Percentiles rank a stretch among this genome's conserved stretches.
phyloP scores from a whole-genome alignment of 1,284 basidiomycete genomes.

The Ceratobasidium sp. region DNA sequence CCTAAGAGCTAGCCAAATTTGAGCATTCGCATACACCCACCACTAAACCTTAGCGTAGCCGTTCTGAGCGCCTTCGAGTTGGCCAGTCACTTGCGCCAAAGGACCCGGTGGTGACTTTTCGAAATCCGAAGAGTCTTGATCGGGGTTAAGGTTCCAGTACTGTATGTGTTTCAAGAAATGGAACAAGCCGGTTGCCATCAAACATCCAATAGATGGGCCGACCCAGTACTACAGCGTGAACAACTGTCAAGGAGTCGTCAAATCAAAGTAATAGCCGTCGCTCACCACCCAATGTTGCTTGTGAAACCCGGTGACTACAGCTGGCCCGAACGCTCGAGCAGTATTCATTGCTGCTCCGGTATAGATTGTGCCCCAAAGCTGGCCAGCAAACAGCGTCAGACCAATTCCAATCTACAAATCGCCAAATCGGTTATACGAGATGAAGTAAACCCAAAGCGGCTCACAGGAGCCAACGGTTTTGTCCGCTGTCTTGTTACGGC shows the following conservation, averaged over 20 bases:
- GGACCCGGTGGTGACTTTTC: slow-evolving; percentile 61
- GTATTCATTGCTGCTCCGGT: slow-evolving; percentile 77
- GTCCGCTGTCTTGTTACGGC: slow-evolving; percentile 47
- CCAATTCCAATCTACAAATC: slow-evolving; percentile 74
- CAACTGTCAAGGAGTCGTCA: background rate
- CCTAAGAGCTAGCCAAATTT: no score
- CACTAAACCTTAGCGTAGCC: no score
- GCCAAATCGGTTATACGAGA: background rate
- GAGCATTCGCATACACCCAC: no score
- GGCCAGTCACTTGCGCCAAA: slow-evolving; percentile 42
- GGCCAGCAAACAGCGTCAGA: slow-evolving; percentile 75
- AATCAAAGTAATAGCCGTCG: background rate
- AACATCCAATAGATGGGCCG: slow-evolving; percentile 57
- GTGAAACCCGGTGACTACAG: slow-evolving; percentile 73
- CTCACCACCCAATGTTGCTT: slow-evolving; percentile 61
- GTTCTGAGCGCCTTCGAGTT: no score
- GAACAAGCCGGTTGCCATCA: slow-evolving; percentile 58
- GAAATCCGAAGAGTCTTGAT: slow-evolving; percentile 64
- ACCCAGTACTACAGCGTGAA: slow-evolving; percentile 51
- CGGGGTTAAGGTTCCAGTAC: slow-evolving; percentile 70
- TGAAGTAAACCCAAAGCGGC: slow-evolving; percentile 67
- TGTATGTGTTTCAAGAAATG: slow-evolving; percentile 59
- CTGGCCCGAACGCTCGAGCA: slow-evolving; percentile 81
- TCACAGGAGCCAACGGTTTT: slow-evolving; percentile 44
- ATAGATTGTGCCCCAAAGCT: slow-evolving; percentile 71